These are phyloP conservation scores for Brasenia schreberi DNA, from an alignment of 164 flowering plant species.

Conservation along the genomic window DNA sequence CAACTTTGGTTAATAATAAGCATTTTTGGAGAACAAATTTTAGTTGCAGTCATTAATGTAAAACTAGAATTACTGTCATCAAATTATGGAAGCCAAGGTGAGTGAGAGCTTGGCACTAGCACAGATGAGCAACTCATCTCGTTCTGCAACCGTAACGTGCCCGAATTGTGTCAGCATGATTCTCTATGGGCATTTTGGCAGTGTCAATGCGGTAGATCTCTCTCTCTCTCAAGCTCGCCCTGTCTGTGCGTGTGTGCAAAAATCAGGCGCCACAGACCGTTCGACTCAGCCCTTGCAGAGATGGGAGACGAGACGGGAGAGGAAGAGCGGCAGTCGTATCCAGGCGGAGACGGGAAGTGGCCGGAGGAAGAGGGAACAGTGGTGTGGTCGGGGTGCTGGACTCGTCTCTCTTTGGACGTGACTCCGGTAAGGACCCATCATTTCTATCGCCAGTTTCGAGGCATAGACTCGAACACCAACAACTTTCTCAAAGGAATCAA, in stretches of 20 bases:
- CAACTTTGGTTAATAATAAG: too few species aligned
- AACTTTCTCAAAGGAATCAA: slow-evolving; percentile 83
- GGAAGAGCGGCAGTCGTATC: background rate
- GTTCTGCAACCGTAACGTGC: too few species aligned
- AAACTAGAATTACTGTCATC: too few species aligned
- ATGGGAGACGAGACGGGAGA: background rate
- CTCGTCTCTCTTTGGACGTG: slow-evolving; percentile 41
- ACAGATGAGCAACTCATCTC: too few species aligned
- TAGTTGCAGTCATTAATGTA: too few species aligned
- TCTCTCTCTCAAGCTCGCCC: background rate
- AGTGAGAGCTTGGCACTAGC: too few species aligned
- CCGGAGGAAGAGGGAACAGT: background rate
- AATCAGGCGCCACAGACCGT: background rate
- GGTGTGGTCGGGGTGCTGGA: slow-evolving; percentile 19
- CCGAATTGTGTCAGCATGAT: too few species aligned
- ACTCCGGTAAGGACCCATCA: slow-evolving; percentile 54
- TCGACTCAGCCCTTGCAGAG: background rate
- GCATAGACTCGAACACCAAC: slow-evolving; percentile 43
- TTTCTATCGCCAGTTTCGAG: slow-evolving; percentile 58
- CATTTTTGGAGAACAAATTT: too few species aligned
- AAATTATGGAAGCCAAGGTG: too few species aligned
- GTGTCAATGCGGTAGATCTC: background rate
- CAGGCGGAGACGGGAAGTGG: background rate
- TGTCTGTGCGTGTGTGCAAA: too few species aligned
- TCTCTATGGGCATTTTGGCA: too few species aligned